Evolutionary conservation across 306 rosid genomes (phyloP).

Genomic region (Glycyrrhiza uralensis): DNA sequence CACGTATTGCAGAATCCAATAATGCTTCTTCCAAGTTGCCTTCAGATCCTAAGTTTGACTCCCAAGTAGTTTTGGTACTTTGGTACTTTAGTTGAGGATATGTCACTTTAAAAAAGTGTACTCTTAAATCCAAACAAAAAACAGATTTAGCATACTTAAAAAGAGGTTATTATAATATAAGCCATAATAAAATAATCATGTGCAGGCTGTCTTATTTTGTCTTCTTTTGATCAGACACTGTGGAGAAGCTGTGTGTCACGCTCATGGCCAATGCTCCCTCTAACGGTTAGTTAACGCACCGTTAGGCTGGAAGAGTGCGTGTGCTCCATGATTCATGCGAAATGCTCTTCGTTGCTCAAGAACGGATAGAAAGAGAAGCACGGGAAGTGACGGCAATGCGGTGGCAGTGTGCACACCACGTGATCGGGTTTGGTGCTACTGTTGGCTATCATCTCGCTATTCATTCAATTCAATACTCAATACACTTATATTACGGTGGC

Average conservation of each 20-base stretch:
- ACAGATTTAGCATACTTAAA: neutral
- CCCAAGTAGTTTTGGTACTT: neutral
- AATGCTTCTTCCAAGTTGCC: conserved; percentile 8
- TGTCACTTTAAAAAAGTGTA: neutral
- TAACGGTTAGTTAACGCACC: conserved; percentile 26
- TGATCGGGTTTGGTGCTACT: neutral
- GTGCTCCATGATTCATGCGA: neutral
- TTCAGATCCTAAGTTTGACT: conserved; percentile 31
- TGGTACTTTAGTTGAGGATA: neutral
- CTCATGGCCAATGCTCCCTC: neutral
- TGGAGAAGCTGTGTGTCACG: conserved; percentile 4
- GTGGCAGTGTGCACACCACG: conserved; percentile 26
- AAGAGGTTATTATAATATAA: neutral
- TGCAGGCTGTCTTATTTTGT: conserved; percentile 32
- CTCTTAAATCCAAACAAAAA: neutral
- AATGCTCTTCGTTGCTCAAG: too few species aligned
- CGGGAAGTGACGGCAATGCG: neutral
- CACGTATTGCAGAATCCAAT: conserved; percentile 2
- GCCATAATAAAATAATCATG: conserved; percentile 27
- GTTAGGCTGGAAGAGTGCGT: neutral
- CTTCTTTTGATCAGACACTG: conserved; percentile 15
- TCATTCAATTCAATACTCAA: too few species aligned
- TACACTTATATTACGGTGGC: too few species aligned
- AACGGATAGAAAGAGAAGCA: neutral
- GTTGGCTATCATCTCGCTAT: neutral